These are phyloP conservation scores for Diplodia mutila DNA, from an alignment of 2,329 filamentous ascomycete genomes.

Conservation along the genomic window DNA sequence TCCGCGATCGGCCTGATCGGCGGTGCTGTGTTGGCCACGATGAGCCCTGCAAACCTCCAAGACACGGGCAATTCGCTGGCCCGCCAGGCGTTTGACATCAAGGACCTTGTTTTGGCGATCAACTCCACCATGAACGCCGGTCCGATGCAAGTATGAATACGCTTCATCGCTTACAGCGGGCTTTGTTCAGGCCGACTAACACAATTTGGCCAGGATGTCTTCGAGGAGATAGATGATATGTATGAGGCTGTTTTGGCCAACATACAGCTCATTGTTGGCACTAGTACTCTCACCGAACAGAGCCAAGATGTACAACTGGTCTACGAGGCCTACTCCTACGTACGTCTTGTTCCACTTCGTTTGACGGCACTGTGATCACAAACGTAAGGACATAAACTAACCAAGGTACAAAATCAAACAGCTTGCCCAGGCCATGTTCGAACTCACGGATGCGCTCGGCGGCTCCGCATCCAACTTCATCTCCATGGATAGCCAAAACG, in stretches of 20 bases:
- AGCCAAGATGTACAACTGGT: constrained; percentile 10
- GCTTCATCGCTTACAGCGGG: too few species aligned
- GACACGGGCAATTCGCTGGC: constrained; percentile 9
- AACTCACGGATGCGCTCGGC: constrained; percentile 11
- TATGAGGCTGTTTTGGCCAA: constrained; percentile 12
- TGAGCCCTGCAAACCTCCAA: constrained; percentile 13
- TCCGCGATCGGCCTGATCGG: not conserved
- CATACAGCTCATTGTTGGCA: constrained; percentile 2
- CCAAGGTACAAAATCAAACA: not conserved
- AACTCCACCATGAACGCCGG: not conserved
- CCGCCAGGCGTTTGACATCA: constrained; percentile 10
- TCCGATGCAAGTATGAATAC: not conserved
- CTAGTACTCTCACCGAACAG: not conserved
- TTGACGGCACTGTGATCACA: not conserved
- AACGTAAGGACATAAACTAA: not conserved
- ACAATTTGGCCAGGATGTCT: not conserved
- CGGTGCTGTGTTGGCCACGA: not conserved
- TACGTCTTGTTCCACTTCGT: not conserved
- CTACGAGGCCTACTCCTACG: constrained; percentile 23
- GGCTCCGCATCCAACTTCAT: constrained; percentile 4
- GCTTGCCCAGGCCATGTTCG: constrained; percentile 20
- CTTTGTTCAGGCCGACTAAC: not conserved
- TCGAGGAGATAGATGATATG: constrained; percentile 23
- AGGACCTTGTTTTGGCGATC: constrained; percentile 20
- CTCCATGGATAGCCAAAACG: constrained; percentile 12